phyloP scores from a whole-genome alignment of 2,329 filamentous ascomycete species.

The Fusarium humuli region DNA sequence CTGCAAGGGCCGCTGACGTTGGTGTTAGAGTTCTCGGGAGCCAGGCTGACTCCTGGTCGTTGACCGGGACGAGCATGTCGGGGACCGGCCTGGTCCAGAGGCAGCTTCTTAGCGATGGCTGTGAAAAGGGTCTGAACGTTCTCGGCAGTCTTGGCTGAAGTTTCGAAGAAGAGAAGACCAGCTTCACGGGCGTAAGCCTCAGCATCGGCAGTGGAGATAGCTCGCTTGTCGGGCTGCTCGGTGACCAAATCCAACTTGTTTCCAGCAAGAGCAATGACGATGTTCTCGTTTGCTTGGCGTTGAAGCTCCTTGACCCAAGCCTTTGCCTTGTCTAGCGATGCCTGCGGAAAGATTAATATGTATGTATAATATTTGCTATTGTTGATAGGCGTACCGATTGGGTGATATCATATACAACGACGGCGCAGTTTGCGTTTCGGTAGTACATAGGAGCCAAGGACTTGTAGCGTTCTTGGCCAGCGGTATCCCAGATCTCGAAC shows the following conservation, averaged over 20 bases:
- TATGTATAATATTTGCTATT: not conserved
- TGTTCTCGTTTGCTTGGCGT: slow-evolving; percentile 98
- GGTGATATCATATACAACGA: slow-evolving; percentile 99
- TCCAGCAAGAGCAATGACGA: slow-evolving; percentile 96
- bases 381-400: slow-evolving; percentile 79
- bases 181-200: slow-evolving; percentile 96
- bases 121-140: slow-evolving; percentile 97
- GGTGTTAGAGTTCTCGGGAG: slow-evolving; percentile 68
- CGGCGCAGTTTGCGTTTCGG: slow-evolving; percentile 98
- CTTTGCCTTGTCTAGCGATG: slow-evolving; percentile 98
- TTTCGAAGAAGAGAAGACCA: slow-evolving; percentile 97
- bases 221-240: slow-evolving; percentile 95
- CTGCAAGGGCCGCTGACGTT: slow-evolving; percentile 67
- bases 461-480: slow-evolving; percentile 98
- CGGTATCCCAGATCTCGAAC: slow-evolving; percentile 99
- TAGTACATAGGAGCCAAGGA: slow-evolving; percentile 99
- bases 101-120: slow-evolving; percentile 96
- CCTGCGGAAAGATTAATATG: slow-evolving; percentile 62
- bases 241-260: slow-evolving; percentile 98
- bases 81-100: slow-evolving; percentile 94
- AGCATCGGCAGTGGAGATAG: slow-evolving; percentile 87
- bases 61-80: slow-evolving; percentile 79
- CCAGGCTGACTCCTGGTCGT: slow-evolving; percentile 68
- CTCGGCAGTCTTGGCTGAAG: slow-evolving; percentile 95
- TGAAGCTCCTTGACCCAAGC: slow-evolving; percentile 99